Conservation (phyloP, 2,329 filamentous ascomycete genomes). For the Alternaria triticimaculans region DNA sequence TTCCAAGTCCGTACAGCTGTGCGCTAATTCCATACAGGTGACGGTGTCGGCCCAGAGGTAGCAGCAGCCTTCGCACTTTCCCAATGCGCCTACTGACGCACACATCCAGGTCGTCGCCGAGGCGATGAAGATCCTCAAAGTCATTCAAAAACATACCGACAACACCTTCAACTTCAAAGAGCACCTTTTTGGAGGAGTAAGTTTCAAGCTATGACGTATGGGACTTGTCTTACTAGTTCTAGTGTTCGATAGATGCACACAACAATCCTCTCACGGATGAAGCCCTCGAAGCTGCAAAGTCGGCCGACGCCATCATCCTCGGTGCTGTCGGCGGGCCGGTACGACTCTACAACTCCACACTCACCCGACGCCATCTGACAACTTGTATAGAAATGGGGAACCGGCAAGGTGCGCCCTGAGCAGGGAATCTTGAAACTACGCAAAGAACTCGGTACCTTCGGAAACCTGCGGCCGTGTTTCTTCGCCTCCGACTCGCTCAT, state of each 20-base stretch:
- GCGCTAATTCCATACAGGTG: constrained; percentile 41
- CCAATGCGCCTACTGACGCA: constrained; percentile 24
- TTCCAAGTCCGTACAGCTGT: neutral
- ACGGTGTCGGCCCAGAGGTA: constrained; percentile 53
- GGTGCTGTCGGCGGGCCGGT: constrained; percentile 93
- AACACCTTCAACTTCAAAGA: constrained; percentile 89
- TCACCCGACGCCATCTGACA: constrained; percentile 13
- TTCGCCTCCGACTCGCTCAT: constrained; percentile 83
- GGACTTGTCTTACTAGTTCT: constrained; percentile 5
- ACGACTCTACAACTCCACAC: constrained; percentile 24
- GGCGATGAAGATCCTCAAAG: constrained; percentile 83
- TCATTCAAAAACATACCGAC: constrained; percentile 75
- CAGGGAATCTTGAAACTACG: constrained; percentile 89
- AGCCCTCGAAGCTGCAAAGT: constrained; percentile 81
- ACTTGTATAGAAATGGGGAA: constrained; percentile 79
- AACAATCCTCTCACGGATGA: constrained; percentile 81
- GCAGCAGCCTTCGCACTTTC: constrained; percentile 10
- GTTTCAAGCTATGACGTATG: constrained; percentile 46
- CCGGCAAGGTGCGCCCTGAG: constrained; percentile 84
- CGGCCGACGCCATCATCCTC: constrained; percentile 86
- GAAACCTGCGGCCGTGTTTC: constrained; percentile 94
- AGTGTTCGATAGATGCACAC: constrained; percentile 88
- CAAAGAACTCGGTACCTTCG: constrained; percentile 92
- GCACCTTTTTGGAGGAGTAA: constrained; percentile 88
- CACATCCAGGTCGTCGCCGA: constrained; percentile 74